A percentile compares a stretch with the other conserved stretches of the same genome.
These are phyloP conservation scores for Vinca minor DNA, from an alignment of 257 asterid genomes.

Conservation along the genomic window DNA sequence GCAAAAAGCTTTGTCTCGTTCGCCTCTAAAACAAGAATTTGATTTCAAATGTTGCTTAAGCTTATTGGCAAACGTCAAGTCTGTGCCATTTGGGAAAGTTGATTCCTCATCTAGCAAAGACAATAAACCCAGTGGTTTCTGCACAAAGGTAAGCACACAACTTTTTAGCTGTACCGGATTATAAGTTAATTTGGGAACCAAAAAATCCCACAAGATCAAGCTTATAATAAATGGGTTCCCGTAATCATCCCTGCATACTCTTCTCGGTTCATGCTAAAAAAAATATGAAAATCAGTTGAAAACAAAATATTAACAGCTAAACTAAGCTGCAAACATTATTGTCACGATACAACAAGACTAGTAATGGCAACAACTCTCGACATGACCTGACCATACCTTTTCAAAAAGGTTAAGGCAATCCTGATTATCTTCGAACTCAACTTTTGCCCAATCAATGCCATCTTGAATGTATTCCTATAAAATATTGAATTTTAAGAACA, in stretches of 20 bases:
- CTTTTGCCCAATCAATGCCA: slow-evolving; percentile 98
- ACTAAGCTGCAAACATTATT: not conserved
- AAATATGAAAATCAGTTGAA: not conserved
- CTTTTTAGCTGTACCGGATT: slow-evolving; percentile 5
- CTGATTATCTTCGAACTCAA: slow-evolving; percentile 96
- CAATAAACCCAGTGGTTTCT: slow-evolving; percentile 88
- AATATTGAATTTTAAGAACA: slow-evolving; percentile 9
- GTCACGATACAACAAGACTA: too few species aligned
- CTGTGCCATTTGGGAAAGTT: slow-evolving; percentile 94
- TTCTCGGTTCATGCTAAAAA: not conserved
- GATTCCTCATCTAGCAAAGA: slow-evolving; percentile 97
- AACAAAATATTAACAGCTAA: not conserved
- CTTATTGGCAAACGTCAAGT: slow-evolving; percentile 90
- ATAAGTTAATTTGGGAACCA: slow-evolving; percentile 6
- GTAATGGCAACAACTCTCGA: slow-evolving; percentile 5
- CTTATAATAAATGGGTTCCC: not conserved
- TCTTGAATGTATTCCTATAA: slow-evolving; percentile 90
- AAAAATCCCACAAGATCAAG: not conserved
- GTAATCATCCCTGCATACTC: not conserved
- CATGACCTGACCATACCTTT: slow-evolving; percentile 46
- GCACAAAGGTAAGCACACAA: slow-evolving; percentile 27
- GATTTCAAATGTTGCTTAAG: slow-evolving; percentile 78
- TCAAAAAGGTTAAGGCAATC: slow-evolving; percentile 92
- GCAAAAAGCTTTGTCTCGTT: slow-evolving; percentile 75
- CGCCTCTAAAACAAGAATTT: slow-evolving; percentile 79